Percentiles rank a stretch among this genome's conserved stretches.
Evolutionary conservation across 768 basidiomycete species (phyloP).

Genomic region (Boletus rubescentipes): DNA sequence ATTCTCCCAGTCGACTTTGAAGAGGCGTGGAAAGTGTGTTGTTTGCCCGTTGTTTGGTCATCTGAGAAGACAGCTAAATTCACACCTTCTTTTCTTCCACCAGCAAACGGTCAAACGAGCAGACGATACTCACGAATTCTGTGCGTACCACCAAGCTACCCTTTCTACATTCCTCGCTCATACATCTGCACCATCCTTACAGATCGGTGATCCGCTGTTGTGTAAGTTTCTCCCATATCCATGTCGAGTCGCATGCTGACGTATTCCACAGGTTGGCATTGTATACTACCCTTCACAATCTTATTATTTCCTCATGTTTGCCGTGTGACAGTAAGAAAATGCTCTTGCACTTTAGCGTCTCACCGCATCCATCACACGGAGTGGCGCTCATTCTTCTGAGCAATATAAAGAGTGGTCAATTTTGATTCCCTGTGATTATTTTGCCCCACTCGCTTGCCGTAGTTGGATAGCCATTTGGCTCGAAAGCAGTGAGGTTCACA

Average conservation of each 20-base stretch:
- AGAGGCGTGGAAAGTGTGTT: conserved; percentile 97
- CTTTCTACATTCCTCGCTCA: conserved; percentile 6
- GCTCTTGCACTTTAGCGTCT: conserved; percentile 89
- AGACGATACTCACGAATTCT: conserved; percentile 97
- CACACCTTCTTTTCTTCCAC: conserved; percentile 32
- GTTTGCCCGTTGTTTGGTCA: conserved; percentile 50
- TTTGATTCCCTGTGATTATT: conserved; percentile 36
- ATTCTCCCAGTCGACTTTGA: conserved; percentile 97
- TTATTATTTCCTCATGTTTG: conserved; percentile 14
- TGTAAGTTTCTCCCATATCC: conserved; percentile 39
- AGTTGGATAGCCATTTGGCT: conserved; percentile 25
- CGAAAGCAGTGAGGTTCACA: conserved; percentile 50
- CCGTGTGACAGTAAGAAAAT: conserved; percentile 11
- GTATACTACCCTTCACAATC: conserved; percentile 38
- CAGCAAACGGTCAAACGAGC: conserved; percentile 96
- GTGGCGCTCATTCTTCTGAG: conserved; percentile 86
- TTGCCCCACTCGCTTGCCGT: conserved; percentile 39
- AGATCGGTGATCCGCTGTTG: conserved; percentile 40
- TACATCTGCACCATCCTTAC: background rate
- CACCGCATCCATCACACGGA: conserved; percentile 55
- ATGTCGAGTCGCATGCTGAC: conserved; percentile 18
- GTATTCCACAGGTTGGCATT: conserved; percentile 26
- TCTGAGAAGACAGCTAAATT: conserved; percentile 32
- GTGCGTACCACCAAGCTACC: conserved; percentile 45
- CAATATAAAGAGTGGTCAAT: conserved; percentile 48